These are phyloP conservation scores for Taphrina populina DNA, from an alignment of 1,139 yeast genomes.

Conservation along the genomic window DNA sequence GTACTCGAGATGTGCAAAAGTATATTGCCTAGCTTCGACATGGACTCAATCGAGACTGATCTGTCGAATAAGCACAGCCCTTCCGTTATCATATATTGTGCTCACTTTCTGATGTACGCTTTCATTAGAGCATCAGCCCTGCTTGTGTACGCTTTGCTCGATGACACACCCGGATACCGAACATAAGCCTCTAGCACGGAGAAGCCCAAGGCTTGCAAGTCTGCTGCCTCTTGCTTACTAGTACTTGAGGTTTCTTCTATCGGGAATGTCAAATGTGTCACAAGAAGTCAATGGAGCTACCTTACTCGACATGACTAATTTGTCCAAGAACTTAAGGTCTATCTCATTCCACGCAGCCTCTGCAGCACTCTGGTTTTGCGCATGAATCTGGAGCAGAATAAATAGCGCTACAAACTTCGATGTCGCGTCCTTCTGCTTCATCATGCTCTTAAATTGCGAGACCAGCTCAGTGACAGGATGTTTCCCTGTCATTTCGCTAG, in stretches of 20 bases:
- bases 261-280: not conserved
- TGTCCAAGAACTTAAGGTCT: conserved; percentile 15
- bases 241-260: not conserved
- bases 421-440: conserved; percentile 14
- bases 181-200: conserved; percentile 21
- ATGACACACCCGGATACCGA: not conserved
- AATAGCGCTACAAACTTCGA: conserved; percentile 22
- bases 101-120: not conserved
- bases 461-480: conserved; percentile 1
- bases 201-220: conserved; percentile 2
- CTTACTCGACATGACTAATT: conserved; percentile 15
- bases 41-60: not conserved
- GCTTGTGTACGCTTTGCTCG: not conserved
- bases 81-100: too few relatives aligned
- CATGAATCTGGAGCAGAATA: conserved; percentile 6
- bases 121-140: conserved; percentile 15
- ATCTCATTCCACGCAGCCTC: conserved; percentile 1
- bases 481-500: too few relatives aligned
- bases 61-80: too few relatives aligned
- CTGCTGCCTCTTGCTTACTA: conserved; percentile 2
- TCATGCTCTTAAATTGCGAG: conserved; percentile 8
- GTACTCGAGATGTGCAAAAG: not conserved
- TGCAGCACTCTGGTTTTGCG: not conserved
- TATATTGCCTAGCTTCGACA: not conserved
- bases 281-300: not conserved